Percentiles rank a stretch among this genome's conserved stretches.
Conservation (phyloP, 108 stramenopile species). For the Cyclostephanos tholiformis region DNA sequence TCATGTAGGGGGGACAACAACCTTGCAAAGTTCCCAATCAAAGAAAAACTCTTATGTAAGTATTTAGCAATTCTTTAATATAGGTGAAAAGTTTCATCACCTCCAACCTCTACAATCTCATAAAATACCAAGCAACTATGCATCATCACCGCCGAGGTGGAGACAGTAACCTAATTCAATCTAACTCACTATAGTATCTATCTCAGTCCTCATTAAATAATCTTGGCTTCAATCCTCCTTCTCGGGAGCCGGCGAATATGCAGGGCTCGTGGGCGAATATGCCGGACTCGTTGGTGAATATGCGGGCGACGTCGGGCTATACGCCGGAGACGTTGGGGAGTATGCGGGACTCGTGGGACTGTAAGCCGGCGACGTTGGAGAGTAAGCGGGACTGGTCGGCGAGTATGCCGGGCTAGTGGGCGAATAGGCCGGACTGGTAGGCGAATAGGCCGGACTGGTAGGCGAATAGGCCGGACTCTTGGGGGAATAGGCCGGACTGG, state of each 20-base stretch:
- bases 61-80: background rate
- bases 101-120: background rate
- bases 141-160: background rate
- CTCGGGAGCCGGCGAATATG: constrained; percentile 39
- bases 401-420: constrained; percentile 56
- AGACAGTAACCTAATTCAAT: background rate
- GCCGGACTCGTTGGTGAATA: constrained; percentile 78
- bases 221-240: constrained; percentile 5
- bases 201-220: background rate
- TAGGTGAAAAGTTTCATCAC: background rate
- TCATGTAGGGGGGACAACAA: too few species aligned
- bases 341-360: constrained; percentile 84
- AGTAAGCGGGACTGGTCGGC: constrained; percentile 89
- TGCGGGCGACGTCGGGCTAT: constrained; percentile 74
- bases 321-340: constrained; percentile 74
- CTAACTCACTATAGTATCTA: background rate
- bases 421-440: constrained; percentile 41
- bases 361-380: constrained; percentile 82
- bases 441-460: constrained; percentile 66
- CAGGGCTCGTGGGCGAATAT: constrained; percentile 75
- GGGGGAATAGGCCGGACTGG: constrained; percentile 65
- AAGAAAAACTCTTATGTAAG: too few species aligned
- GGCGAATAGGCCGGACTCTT: constrained; percentile 80
- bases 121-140: background rate
- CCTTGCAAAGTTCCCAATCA: too few species aligned